phyloP scores from a whole-genome alignment of 768 basidiomycete genomes.

The Lenzites betulinus region DNA sequence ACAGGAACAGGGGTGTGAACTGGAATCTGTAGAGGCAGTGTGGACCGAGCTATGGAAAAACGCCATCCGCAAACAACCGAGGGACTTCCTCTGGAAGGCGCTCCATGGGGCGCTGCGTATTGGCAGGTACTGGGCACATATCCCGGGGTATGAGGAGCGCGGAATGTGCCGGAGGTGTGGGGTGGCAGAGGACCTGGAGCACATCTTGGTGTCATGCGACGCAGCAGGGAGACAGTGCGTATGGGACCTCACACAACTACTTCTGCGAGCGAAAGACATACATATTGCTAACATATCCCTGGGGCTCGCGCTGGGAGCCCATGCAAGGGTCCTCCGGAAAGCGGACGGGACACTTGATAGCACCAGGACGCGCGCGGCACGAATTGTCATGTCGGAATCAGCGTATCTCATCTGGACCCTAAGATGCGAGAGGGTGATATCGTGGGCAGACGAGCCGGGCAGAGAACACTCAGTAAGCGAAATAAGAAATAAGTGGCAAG shows the following conservation, averaged over 20 bases:
- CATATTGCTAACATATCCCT: neutral
- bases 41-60: neutral
- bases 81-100: slow-evolving; percentile 13
- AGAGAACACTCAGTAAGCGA: neutral
- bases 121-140: slow-evolving; percentile 23
- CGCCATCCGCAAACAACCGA: neutral
- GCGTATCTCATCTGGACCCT: slow-evolving; percentile 19
- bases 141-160: slow-evolving; percentile 5
- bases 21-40: neutral
- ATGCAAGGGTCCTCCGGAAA: neutral
- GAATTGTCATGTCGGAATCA: slow-evolving; percentile 9
- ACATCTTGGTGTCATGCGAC: slow-evolving; percentile 25
- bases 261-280: too few relatives aligned
- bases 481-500: neutral
- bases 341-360: neutral
- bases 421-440: slow-evolving; percentile 14
- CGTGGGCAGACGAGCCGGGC: neutral
- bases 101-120: slow-evolving; percentile 6
- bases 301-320: slow-evolving; percentile 6
- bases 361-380: neutral
- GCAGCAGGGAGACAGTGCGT: slow-evolving; percentile 1
- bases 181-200: slow-evolving; percentile 20
- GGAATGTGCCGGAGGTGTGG: slow-evolving; percentile 19
- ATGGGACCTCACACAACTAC: too few relatives aligned
- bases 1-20: neutral